These are phyloP conservation scores for Tephrocybe sp. DNA, from an alignment of 768 basidiomycete genomes.

Conservation along the genomic window DNA sequence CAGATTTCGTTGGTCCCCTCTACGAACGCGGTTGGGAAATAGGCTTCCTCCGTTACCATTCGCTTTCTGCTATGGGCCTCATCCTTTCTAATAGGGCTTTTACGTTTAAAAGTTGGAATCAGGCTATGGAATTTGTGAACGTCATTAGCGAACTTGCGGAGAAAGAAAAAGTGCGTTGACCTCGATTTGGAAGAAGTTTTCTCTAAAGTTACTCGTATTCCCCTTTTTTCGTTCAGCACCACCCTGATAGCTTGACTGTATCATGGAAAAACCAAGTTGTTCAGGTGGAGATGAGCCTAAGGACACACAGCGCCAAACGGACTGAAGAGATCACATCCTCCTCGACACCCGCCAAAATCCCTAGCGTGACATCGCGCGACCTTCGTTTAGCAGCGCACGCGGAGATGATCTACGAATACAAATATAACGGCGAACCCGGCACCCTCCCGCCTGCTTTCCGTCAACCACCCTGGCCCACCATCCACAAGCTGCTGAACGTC, in stretches of 20 bases:
- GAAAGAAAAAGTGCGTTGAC: conserved; percentile 26
- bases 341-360: conserved; percentile 6
- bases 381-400: conserved; percentile 43
- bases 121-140: conserved; percentile 18
- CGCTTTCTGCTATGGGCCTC: not conserved
- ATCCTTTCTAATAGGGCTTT: conserved; percentile 16
- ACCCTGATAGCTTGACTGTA: conserved; percentile 21
- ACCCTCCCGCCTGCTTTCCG: not conserved
- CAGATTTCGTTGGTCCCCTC: conserved; percentile 33
- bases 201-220: not conserved
- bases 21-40: conserved; percentile 26
- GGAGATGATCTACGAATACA: conserved; percentile 24
- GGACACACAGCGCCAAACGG: conserved; percentile 24
- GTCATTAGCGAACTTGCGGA: conserved; percentile 15
- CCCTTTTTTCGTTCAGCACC: conserved; percentile 15
- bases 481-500: conserved; percentile 3
- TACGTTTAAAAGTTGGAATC: conserved; percentile 16
- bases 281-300: conserved; percentile 14
- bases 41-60: not conserved
- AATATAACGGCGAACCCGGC: not conserved
- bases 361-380: conserved; percentile 51
- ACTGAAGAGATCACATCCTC: not conserved
- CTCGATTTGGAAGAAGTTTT: not conserved
- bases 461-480: not conserved
- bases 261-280: conserved; percentile 9